Conservation (phyloP, 495 filamentous ascomycete genomes). For the Xeromyces bisporus region DNA sequence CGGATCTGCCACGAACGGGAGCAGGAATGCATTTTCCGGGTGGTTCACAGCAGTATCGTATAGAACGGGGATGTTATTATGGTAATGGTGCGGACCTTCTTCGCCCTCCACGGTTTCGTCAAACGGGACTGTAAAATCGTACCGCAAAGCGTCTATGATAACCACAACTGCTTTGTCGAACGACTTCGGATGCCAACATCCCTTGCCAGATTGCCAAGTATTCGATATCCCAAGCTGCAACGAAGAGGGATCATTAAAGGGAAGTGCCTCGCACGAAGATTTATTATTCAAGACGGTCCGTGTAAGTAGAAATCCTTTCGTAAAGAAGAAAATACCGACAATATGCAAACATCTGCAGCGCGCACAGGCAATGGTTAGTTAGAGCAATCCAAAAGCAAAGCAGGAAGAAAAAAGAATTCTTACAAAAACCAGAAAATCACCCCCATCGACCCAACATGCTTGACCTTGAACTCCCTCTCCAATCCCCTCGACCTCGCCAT, state of each 20-base stretch:
- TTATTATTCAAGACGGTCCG: constrained; percentile 76
- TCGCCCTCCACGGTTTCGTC: constrained; percentile 28
- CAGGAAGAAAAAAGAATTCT: constrained; percentile 5
- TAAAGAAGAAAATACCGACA: constrained; percentile 79
- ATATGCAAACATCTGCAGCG: constrained; percentile 48
- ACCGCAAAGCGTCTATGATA: constrained; percentile 84
- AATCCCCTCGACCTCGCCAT: not conserved
- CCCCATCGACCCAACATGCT: not conserved
- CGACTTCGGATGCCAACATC: constrained; percentile 90
- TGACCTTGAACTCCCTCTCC: not conserved
- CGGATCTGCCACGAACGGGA: constrained; percentile 94
- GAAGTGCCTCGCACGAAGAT: constrained; percentile 61
- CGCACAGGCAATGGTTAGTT: constrained; percentile 1
- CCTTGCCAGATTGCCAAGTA: constrained; percentile 30
- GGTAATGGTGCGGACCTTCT: constrained; percentile 49
- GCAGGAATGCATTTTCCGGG: constrained; percentile 70
- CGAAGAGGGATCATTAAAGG: constrained; percentile 34
- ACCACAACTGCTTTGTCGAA: constrained; percentile 86
- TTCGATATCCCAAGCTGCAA: constrained; percentile 15
- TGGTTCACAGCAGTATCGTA: constrained; percentile 58
- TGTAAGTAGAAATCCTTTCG: constrained; percentile 91
- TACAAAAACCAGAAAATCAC: not conserved
- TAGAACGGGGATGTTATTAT: constrained; percentile 72
- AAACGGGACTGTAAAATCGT: constrained; percentile 89
- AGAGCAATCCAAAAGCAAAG: constrained; percentile 7